Evolutionary conservation across 2,329 filamentous ascomycete species (phyloP).

Genomic region (Pestalotiopsis fici): DNA sequence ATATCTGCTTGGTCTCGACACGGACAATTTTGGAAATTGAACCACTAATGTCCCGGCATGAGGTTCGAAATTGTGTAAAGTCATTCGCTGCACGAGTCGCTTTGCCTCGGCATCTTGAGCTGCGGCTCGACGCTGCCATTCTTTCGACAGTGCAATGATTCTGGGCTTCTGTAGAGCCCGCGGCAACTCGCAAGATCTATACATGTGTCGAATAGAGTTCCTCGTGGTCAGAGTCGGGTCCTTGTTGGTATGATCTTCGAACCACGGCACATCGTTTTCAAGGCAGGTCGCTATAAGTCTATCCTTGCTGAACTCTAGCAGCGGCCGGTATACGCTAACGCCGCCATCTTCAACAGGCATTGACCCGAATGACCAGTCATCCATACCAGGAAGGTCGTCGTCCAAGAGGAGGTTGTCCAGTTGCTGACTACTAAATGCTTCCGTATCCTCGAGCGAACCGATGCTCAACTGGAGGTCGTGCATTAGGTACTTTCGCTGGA

Average conservation of each 20-base stretch:
- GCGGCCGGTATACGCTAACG: slow-evolving; percentile 66
- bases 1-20: slow-evolving; percentile 18
- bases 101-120: slow-evolving; percentile 54
- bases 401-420: slow-evolving; percentile 6
- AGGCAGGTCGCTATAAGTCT: slow-evolving; percentile 75
- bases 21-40: slow-evolving; percentile 40
- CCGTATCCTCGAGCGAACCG: slow-evolving; percentile 11
- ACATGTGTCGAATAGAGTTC: slow-evolving; percentile 77
- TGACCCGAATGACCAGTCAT: background rate
- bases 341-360: slow-evolving; percentile 63
- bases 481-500: slow-evolving; percentile 23
- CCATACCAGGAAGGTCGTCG: background rate
- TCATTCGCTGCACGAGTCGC: slow-evolving; percentile 49
- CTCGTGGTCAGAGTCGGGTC: slow-evolving; percentile 76
- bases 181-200: slow-evolving; percentile 62
- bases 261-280: slow-evolving; percentile 69
- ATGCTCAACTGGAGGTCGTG: slow-evolving; percentile 24
- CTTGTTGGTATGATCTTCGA: slow-evolving; percentile 82
- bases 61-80: slow-evolving; percentile 48
- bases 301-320: slow-evolving; percentile 71
- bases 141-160: slow-evolving; percentile 61
- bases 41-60: slow-evolving; percentile 49
- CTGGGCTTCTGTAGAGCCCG: slow-evolving; percentile 65
- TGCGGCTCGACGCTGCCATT: slow-evolving; percentile 45
- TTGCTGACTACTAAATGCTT: slow-evolving; percentile 16